Conservation (phyloP, 371 early-diverging fungal genomes). For the Saksenaea vasiformis region DNA sequence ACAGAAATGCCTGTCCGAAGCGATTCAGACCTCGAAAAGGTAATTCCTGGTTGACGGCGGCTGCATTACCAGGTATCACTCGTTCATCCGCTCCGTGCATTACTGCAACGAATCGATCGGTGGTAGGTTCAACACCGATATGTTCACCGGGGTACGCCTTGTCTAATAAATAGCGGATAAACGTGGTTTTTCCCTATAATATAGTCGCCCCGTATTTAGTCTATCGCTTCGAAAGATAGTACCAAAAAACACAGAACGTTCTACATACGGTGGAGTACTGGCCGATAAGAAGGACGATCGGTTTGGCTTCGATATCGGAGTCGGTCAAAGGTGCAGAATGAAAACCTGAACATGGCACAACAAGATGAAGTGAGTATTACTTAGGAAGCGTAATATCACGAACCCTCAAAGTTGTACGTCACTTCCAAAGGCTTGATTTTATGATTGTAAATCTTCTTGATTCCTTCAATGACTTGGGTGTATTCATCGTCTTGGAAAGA, state of each 20-base stretch:
- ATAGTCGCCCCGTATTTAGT: background rate
- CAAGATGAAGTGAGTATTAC: background rate
- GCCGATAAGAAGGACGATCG: slow-evolving; percentile 83
- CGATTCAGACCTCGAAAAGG: slow-evolving; percentile 76
- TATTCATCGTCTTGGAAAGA: slow-evolving; percentile 54
- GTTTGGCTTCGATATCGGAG: slow-evolving; percentile 83
- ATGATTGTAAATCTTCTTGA: slow-evolving; percentile 67
- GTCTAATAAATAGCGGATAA: slow-evolving; percentile 81
- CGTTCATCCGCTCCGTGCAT: slow-evolving; percentile 76
- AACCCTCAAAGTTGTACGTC: slow-evolving; percentile 76
- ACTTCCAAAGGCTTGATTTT: slow-evolving; percentile 79
- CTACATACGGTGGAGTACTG: slow-evolving; percentile 77
- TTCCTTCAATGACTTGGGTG: slow-evolving; percentile 60
- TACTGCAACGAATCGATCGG: slow-evolving; percentile 86
- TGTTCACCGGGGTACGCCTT: slow-evolving; percentile 86
- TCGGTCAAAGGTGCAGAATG: slow-evolving; percentile 78
- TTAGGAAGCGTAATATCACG: background rate
- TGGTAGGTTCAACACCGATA: slow-evolving; percentile 90
- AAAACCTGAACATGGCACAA: slow-evolving; percentile 46
- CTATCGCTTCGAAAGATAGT: background rate
- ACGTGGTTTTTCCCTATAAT: slow-evolving; percentile 79
- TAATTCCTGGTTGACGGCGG: slow-evolving; percentile 79
- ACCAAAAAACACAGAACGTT: background rate
- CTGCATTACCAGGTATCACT: slow-evolving; percentile 86
- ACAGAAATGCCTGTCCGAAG: slow-evolving; percentile 83